Conservation (phyloP, 2,329 filamentous ascomycete genomes). For the Cladosporium sp. region DNA sequence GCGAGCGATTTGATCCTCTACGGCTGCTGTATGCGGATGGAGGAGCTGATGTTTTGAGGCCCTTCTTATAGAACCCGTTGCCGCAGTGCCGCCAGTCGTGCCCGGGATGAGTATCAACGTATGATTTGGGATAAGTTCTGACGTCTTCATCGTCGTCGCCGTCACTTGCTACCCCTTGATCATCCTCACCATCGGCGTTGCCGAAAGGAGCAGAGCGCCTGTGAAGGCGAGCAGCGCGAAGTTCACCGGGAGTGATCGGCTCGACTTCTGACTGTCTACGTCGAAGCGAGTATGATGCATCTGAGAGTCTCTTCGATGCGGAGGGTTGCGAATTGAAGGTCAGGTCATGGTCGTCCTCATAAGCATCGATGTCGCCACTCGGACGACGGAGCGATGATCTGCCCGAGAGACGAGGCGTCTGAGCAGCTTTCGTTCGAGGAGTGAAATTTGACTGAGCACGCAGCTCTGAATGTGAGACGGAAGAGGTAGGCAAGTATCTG, state of each 20-base stretch:
- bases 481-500: slow-evolving; percentile 24
- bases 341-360: slow-evolving; percentile 1
- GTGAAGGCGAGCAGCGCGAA: slow-evolving; percentile 13
- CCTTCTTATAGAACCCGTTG: slow-evolving; percentile 23
- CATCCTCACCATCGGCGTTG: slow-evolving; percentile 8
- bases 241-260: slow-evolving; percentile 9
- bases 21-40: neutral
- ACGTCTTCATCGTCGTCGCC: slow-evolving; percentile 7
- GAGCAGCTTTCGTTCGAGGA: neutral
- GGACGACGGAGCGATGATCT: slow-evolving; percentile 8
- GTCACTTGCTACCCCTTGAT: slow-evolving; percentile 1
- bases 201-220: slow-evolving; percentile 13
- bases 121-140: slow-evolving; percentile 16
- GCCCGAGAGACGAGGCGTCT: slow-evolving; percentile 3
- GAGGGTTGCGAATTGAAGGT: slow-evolving; percentile 1
- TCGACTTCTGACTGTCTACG: slow-evolving; percentile 9
- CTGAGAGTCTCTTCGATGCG: slow-evolving; percentile 1
- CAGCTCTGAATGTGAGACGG: neutral
- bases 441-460: neutral
- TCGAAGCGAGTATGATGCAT: slow-evolving; percentile 11
- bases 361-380: slow-evolving; percentile 6
- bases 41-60: slow-evolving; percentile 1
- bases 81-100: slow-evolving; percentile 21
- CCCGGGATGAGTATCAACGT: slow-evolving; percentile 19
- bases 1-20: slow-evolving; percentile 6